A percentile compares a stretch with the other conserved stretches of the same genome.
Conservation (phyloP, 2,329 filamentous ascomycete species). For the Trichophyton verrucosum region DNA sequence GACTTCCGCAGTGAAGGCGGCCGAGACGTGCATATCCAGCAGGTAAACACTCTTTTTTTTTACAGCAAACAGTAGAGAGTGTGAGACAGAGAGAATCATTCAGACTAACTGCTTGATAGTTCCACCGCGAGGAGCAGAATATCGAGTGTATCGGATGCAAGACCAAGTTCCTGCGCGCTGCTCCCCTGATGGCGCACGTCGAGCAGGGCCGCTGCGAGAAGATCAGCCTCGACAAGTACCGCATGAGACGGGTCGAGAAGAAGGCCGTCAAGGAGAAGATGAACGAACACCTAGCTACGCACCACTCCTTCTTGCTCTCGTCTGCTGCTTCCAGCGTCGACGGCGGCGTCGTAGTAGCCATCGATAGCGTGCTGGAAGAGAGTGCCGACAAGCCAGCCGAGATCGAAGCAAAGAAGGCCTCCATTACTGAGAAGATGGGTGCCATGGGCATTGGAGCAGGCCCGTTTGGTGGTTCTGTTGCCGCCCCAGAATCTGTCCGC, state of each 20-base stretch:
- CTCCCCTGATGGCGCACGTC: constrained; percentile 41
- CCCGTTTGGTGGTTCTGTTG: background rate
- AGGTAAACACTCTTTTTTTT: constrained; percentile 24
- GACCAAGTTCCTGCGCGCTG: constrained; percentile 36
- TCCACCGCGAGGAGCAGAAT: constrained; percentile 38
- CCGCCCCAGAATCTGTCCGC: background rate
- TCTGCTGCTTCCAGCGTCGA: constrained; percentile 13
- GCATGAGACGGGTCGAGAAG: constrained; percentile 40
- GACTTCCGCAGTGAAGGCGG: constrained; percentile 45
- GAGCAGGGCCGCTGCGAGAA: constrained; percentile 40
- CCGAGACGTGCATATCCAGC: constrained; percentile 40
- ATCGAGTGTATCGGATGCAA: constrained; percentile 40
- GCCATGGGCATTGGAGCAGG: background rate
- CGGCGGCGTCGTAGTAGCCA: constrained; percentile 16
- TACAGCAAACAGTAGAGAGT: background rate
- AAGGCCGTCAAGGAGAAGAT: constrained; percentile 31
- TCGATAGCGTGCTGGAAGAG: constrained; percentile 8
- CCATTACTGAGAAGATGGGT: constrained; percentile 4
- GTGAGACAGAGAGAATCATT: background rate
- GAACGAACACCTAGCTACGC: constrained; percentile 4
- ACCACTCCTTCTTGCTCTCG: constrained; percentile 5
- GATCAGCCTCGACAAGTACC: constrained; percentile 34
- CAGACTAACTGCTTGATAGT: constrained; percentile 21
- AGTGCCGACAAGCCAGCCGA: constrained; percentile 15
- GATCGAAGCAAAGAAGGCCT: constrained; percentile 8